phyloP scores from a whole-genome alignment of 2,329 filamentous ascomycete genomes.

The Chaetomium olivaceum region DNA sequence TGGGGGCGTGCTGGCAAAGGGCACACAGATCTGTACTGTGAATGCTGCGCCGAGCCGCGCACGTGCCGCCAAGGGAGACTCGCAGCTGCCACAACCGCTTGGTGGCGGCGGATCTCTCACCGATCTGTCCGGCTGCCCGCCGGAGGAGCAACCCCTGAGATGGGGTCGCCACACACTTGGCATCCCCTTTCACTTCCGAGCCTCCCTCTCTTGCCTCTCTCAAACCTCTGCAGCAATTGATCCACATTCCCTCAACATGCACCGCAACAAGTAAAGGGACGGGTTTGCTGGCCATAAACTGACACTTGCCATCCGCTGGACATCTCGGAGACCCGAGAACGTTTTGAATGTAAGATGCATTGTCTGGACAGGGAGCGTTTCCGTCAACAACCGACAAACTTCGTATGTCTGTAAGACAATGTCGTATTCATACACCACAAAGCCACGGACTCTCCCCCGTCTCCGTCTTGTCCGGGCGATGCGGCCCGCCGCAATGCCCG shows the following conservation, averaged over 20 bases:
- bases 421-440: background rate
- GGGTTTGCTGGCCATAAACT: too few relatives aligned
- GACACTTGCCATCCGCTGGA: too few relatives aligned
- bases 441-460: background rate
- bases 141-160: constrained; percentile 6
- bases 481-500: constrained; percentile 7
- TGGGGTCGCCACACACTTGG: constrained; percentile 6
- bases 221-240: background rate
- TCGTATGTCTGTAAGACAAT: too few relatives aligned
- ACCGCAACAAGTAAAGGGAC: too few relatives aligned
- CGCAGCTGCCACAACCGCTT: background rate
- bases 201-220: too few relatives aligned
- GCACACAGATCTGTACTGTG: background rate
- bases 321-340: too few relatives aligned
- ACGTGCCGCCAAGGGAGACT: constrained; percentile 18
- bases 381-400: too few relatives aligned
- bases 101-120: constrained; percentile 15
- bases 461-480: background rate
- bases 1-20: background rate
- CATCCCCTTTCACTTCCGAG: constrained; percentile 12
- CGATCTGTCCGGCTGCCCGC: constrained; percentile 12
- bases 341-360: too few relatives aligned
- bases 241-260: background rate
- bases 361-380: too few relatives aligned
- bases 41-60: constrained; percentile 3